A percentile compares a stretch with the other conserved stretches of the same genome.
Conservation (phyloP, 768 basidiomycete species). For the Rhodotorula babjevae region DNA sequence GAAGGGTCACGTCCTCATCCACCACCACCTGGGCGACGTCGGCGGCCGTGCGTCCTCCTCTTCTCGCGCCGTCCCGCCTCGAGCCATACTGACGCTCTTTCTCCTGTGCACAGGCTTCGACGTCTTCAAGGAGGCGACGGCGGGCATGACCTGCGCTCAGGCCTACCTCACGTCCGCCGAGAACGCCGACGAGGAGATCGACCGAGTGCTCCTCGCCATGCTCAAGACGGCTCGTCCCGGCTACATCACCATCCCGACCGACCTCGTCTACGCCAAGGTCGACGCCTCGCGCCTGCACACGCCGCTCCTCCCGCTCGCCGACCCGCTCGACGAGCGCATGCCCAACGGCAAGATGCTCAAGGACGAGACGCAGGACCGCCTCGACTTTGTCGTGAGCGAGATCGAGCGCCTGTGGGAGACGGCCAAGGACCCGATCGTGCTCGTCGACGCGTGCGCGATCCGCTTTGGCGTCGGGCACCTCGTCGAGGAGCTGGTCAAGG, state of each 20-base stretch:
- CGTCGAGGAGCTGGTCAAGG: slow-evolving; percentile 59
- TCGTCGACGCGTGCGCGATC: slow-evolving; percentile 69
- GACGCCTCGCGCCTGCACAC: slow-evolving; percentile 21
- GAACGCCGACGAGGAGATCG: slow-evolving; percentile 66
- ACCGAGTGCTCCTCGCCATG: slow-evolving; percentile 63
- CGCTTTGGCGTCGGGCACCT: slow-evolving; percentile 66
- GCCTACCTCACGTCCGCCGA: slow-evolving; percentile 57
- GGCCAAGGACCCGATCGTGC: slow-evolving; percentile 62
- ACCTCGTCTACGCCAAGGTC: slow-evolving; percentile 58
- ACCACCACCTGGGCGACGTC: slow-evolving; percentile 80
- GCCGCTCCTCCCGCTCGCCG: slow-evolving; percentile 12
- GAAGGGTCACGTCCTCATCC: slow-evolving; percentile 66
- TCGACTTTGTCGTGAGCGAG: slow-evolving; percentile 66
- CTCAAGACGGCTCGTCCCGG: slow-evolving; percentile 64
- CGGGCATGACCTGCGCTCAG: slow-evolving; percentile 69
- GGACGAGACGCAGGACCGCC: slow-evolving; percentile 44
- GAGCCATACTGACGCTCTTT: neutral
- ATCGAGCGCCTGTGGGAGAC: slow-evolving; percentile 63
- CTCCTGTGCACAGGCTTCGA: slow-evolving; percentile 54
- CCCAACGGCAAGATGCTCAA: slow-evolving; percentile 31
- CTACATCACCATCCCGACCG: slow-evolving; percentile 79
- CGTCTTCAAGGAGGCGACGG: slow-evolving; percentile 69
- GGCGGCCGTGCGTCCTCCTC: slow-evolving; percentile 39
- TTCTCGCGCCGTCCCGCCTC: too few relatives aligned
- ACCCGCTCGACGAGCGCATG: slow-evolving; percentile 14